Conservation (phyloP, 2,329 filamentous ascomycete species). For the Diaporthe batatas region DNA sequence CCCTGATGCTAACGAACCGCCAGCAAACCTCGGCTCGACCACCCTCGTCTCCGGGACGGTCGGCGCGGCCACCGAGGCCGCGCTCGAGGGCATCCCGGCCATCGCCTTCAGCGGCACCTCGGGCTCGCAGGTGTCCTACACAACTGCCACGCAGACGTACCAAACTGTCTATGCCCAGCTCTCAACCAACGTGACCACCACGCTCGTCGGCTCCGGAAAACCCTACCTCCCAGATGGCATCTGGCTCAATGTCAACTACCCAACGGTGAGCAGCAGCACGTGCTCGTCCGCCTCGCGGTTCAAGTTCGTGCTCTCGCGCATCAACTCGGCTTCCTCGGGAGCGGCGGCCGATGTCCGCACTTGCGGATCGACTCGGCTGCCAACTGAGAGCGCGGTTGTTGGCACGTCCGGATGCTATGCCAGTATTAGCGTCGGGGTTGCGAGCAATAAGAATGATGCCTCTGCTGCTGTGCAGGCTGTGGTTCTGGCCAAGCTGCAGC, state of each 20-base stretch:
- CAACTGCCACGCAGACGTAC: slow-evolving; percentile 61
- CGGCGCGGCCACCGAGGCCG: slow-evolving; percentile 73
- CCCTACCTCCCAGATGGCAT: slow-evolving; percentile 73
- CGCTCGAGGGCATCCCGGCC: slow-evolving; percentile 68
- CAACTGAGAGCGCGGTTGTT: slow-evolving; percentile 69
- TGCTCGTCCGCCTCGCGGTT: slow-evolving; percentile 69
- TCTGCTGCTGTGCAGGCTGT: slow-evolving; percentile 62
- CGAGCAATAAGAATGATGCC: slow-evolving; percentile 71
- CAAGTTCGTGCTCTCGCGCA: slow-evolving; percentile 73
- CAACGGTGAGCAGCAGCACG: slow-evolving; percentile 57
- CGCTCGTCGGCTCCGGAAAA: slow-evolving; percentile 66
- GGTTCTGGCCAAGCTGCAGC: slow-evolving; percentile 63
- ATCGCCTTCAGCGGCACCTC: slow-evolving; percentile 73
- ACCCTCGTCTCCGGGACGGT: slow-evolving; percentile 75
- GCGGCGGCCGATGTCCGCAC: slow-evolving; percentile 64
- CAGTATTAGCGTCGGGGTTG: slow-evolving; percentile 73
- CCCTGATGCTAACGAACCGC: neutral
- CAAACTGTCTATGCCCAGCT: slow-evolving; percentile 71
- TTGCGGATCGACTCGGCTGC: slow-evolving; percentile 68
- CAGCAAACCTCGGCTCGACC: slow-evolving; percentile 66
- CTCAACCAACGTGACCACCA: slow-evolving; percentile 68
- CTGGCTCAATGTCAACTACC: slow-evolving; percentile 80
- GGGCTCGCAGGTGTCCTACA: slow-evolving; percentile 31
- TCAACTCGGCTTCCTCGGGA: slow-evolving; percentile 59
- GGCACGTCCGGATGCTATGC: slow-evolving; percentile 68